Evolutionary conservation across 192 early-diverging fungal species (phyloP).

Genomic region (Rhizophagus prolifer): DNA sequence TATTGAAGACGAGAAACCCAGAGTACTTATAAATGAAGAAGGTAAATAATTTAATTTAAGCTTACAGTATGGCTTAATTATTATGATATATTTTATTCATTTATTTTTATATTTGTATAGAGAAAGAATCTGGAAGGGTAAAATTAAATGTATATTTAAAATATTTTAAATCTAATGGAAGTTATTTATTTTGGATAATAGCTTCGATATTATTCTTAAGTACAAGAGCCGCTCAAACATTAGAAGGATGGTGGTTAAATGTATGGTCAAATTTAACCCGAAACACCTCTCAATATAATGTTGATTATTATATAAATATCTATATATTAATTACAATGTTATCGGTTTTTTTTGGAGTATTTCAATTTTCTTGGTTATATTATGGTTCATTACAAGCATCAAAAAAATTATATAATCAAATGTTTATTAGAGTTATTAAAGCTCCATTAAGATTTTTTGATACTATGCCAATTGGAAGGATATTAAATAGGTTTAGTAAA

Average conservation of each 20-base stretch:
- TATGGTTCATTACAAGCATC: conserved; percentile 58
- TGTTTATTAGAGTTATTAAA: conserved; percentile 58
- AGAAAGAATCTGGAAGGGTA: conserved; percentile 78
- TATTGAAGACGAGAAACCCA: conserved; percentile 35
- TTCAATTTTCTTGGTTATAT: conserved; percentile 44
- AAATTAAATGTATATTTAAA: conserved; percentile 68
- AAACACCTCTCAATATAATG: conserved; percentile 30
- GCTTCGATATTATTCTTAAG: conserved; percentile 45
- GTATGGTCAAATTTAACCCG: conserved; percentile 1
- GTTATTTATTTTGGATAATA: conserved; percentile 60
- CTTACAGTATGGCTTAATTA: too few species aligned
- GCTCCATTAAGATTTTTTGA: conserved; percentile 88
- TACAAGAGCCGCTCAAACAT: conserved; percentile 38
- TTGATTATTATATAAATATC: conserved; percentile 59
- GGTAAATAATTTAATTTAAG: conserved; percentile 2
- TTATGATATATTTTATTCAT: not conserved
- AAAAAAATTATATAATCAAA: conserved; percentile 49
- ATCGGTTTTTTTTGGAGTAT: conserved; percentile 39
- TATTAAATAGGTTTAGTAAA: conserved; percentile 82
- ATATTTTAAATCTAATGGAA: conserved; percentile 73
- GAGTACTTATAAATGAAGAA: conserved; percentile 40
- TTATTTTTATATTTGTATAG: conserved; percentile 29
- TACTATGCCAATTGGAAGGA: conserved; percentile 79
- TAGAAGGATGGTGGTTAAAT: conserved; percentile 38
- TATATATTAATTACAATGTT: conserved; percentile 60